Evolutionary conservation across 1,284 basidiomycete genomes (phyloP).

Genomic region (Dichomitus squalens): DNA sequence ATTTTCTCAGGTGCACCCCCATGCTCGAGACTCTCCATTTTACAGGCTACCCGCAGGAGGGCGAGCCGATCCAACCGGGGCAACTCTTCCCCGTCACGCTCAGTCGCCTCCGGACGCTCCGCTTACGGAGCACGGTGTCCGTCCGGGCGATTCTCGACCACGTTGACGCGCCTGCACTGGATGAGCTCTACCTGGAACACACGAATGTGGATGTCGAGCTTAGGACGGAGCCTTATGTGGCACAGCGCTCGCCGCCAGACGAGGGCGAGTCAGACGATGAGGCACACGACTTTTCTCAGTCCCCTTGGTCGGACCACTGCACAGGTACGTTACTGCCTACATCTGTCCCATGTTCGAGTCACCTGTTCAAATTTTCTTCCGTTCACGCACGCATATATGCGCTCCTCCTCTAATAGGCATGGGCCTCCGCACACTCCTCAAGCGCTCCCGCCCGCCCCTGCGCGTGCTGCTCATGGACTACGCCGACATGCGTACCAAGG

Average conservation of each 20-base stretch:
- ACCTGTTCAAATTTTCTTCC: background rate
- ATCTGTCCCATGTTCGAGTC: background rate
- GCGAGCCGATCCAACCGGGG: conserved; percentile 38
- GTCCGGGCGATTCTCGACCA: conserved; percentile 64
- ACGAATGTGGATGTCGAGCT: conserved; percentile 65
- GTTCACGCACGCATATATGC: background rate
- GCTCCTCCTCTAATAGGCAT: conserved; percentile 44
- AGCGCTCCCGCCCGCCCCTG: conserved; percentile 59
- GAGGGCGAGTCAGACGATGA: conserved; percentile 74
- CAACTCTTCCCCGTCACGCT: conserved; percentile 43
- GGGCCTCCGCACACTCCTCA: conserved; percentile 68
- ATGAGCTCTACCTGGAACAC: conserved; percentile 60
- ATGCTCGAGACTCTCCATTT: conserved; percentile 58
- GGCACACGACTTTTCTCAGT: conserved; percentile 69
- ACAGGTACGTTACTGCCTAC: conserved; percentile 35
- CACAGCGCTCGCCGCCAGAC: conserved; percentile 34
- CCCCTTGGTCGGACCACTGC: conserved; percentile 71
- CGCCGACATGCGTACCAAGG: conserved; percentile 78
- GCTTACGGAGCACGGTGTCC: conserved; percentile 58
- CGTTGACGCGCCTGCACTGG: conserved; percentile 57
- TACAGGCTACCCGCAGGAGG: conserved; percentile 53
- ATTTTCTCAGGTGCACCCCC: conserved; percentile 61
- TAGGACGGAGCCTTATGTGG: conserved; percentile 26
- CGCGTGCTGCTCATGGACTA: conserved; percentile 73
- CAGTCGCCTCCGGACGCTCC: conserved; percentile 55